Evolutionary conservation across 2,329 filamentous ascomycete genomes (phyloP).

Genomic region (Lasiodiplodia citricola): DNA sequence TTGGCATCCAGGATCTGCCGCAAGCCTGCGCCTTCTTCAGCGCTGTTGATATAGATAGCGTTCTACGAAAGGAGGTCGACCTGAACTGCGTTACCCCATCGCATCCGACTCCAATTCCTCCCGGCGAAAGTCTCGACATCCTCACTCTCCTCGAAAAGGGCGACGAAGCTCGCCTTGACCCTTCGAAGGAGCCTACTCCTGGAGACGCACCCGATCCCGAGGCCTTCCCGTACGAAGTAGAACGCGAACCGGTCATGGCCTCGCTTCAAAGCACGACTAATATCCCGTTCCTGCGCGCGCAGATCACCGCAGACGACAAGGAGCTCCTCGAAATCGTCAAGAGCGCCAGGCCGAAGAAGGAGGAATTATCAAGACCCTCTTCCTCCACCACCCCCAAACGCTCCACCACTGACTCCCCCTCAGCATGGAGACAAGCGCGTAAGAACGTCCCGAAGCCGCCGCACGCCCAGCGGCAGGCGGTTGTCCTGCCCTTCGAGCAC

Average conservation of each 20-base stretch:
- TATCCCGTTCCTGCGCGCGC: slow-evolving; percentile 76
- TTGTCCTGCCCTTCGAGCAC: neutral
- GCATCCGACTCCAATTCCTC: slow-evolving; percentile 76
- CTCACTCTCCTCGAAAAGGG: slow-evolving; percentile 76
- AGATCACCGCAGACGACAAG: slow-evolving; percentile 75
- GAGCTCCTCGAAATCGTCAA: slow-evolving; percentile 77
- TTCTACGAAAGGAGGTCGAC: slow-evolving; percentile 96
- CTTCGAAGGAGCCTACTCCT: slow-evolving; percentile 61
- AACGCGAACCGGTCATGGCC: slow-evolving; percentile 78
- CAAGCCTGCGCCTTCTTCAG: slow-evolving; percentile 96
- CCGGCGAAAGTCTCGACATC: slow-evolving; percentile 89
- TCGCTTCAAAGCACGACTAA: slow-evolving; percentile 37
- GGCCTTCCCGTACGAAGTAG: slow-evolving; percentile 66
- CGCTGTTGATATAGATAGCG: slow-evolving; percentile 91
- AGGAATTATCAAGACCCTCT: neutral
- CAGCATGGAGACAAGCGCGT: neutral
- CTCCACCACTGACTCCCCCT: neutral
- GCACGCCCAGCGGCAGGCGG: slow-evolving; percentile 7
- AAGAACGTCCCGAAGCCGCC: slow-evolving; percentile 4
- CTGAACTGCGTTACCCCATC: slow-evolving; percentile 97
- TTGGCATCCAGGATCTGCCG: slow-evolving; percentile 92
- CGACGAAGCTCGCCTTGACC: slow-evolving; percentile 70
- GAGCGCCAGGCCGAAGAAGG: neutral
- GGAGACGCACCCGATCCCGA: slow-evolving; percentile 61
- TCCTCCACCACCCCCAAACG: neutral